phyloP scores from a whole-genome alignment of 305 asterid genomes.

The Rubia occidens region DNA sequence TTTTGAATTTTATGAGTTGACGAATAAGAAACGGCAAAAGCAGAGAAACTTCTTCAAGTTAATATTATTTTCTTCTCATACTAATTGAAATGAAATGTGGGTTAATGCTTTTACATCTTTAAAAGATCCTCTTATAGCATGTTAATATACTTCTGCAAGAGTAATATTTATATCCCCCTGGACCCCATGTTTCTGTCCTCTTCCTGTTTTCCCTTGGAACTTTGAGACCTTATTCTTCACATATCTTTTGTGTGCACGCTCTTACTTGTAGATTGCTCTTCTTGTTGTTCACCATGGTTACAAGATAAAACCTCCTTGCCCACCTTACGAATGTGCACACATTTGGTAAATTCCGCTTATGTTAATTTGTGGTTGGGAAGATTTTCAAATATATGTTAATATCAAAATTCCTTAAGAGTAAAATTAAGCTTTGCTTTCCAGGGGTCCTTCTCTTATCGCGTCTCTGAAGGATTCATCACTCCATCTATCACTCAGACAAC shows the following conservation, averaged over 20 bases:
- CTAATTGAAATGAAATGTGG: not conserved
- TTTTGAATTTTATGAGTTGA: too few relatives aligned
- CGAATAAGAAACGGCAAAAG: too few relatives aligned
- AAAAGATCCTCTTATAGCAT: too few relatives aligned
- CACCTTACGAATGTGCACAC: conserved; percentile 94
- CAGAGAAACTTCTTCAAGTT: not conserved
- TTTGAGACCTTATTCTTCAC: not conserved
- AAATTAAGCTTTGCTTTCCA: conserved; percentile 18
- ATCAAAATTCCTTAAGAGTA: not conserved
- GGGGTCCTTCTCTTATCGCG: conserved; percentile 94
- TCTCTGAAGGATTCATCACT: conserved; percentile 71
- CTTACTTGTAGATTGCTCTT: conserved; percentile 66
- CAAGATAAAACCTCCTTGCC: conserved; percentile 92
- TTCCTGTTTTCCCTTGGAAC: conserved; percentile 1
- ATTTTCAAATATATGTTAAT: not conserved
- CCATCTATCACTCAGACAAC: conserved; percentile 84
- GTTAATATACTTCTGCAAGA: not conserved
- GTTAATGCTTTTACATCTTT: not conserved
- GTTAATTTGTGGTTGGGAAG: not conserved
- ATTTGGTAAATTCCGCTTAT: conserved; percentile 54
- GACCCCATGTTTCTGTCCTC: not conserved
- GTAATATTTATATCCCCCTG: not conserved
- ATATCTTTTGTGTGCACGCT: conserved; percentile 1
- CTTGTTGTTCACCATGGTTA: conserved; percentile 82
- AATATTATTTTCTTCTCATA: not conserved